A percentile compares a stretch with the other conserved stretches of the same genome.
Evolutionary conservation across 1,139 yeast species (phyloP).

Genomic region (Hyphopichia buzzinii): DNA sequence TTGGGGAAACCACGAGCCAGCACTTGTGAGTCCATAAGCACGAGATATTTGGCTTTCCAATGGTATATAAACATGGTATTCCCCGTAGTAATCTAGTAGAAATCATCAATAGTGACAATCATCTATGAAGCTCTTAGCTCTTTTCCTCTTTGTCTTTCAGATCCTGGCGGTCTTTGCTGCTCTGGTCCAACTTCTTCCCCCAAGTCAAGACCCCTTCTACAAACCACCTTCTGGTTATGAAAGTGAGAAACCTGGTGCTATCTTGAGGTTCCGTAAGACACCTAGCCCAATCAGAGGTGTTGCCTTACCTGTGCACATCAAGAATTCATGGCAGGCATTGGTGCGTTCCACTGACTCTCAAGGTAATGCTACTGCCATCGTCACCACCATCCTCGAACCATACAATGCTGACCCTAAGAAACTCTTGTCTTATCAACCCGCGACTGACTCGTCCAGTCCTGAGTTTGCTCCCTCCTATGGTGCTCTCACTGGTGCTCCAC

Average conservation of each 20-base stretch:
- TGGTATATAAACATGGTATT: too few species aligned
- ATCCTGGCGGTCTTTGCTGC: background rate
- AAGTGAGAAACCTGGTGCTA: constrained; percentile 16
- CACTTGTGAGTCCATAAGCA: too few species aligned
- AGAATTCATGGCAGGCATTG: constrained; percentile 7
- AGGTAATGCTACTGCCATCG: constrained; percentile 19
- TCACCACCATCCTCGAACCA: constrained; percentile 20
- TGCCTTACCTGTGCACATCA: constrained; percentile 6
- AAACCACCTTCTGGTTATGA: constrained; percentile 20
- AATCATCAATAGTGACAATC: too few species aligned
- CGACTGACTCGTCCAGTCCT: constrained; percentile 16
- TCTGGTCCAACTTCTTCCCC: constrained; percentile 1
- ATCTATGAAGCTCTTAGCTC: background rate
- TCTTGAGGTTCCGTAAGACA: constrained; percentile 20
- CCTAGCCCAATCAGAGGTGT: constrained; percentile 18
- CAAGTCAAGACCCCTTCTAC: constrained; percentile 22
- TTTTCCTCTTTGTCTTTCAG: background rate
- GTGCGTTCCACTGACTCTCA: constrained; percentile 8
- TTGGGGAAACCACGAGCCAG: too few species aligned
- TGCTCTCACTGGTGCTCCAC: constrained; percentile 13
- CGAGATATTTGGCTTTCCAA: too few species aligned
- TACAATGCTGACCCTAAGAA: constrained; percentile 16
- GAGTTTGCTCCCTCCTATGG: constrained; percentile 22
- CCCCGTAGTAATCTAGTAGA: too few species aligned
- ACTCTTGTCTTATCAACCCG: constrained; percentile 17